phyloP scores from a whole-genome alignment of 2,329 filamentous ascomycete genomes.

The Cercospora sesami region DNA sequence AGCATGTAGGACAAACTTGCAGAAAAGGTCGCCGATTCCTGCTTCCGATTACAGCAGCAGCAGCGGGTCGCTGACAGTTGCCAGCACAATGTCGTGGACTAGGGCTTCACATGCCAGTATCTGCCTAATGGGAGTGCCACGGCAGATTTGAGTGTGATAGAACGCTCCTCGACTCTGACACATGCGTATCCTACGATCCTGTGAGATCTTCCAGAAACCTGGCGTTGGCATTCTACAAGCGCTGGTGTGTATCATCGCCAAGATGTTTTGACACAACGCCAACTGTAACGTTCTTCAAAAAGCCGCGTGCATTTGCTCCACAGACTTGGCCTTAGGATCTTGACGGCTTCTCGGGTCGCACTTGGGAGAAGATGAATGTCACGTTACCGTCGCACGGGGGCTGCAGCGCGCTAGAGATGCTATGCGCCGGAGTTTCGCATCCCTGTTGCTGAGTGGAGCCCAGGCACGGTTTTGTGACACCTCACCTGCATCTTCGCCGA shows the following conservation, averaged over 20 bases:
- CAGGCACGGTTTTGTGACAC: conserved; percentile 15
- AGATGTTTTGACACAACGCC: conserved; percentile 2
- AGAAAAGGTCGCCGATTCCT: background rate
- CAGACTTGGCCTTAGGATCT: conserved; percentile 6
- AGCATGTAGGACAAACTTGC: background rate
- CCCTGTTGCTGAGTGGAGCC: conserved; percentile 4
- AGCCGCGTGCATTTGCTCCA: conserved; percentile 8
- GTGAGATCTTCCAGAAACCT: conserved; percentile 3
- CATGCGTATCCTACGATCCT: conserved; percentile 1
- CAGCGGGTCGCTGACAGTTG: background rate
- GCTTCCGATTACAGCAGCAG: conserved; percentile 3
- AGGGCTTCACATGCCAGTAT: background rate
- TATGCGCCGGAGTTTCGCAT: conserved; percentile 11
- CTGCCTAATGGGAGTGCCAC: background rate
- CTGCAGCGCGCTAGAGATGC: conserved; percentile 11
- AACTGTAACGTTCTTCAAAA: conserved; percentile 7
- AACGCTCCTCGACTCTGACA: background rate
- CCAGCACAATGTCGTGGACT: background rate
- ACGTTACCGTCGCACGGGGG: conserved; percentile 7
- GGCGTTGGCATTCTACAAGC: background rate
- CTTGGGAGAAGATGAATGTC: conserved; percentile 5
- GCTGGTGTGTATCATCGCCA: background rate
- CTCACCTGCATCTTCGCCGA: conserved; percentile 9
- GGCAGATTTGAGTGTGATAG: conserved; percentile 2
- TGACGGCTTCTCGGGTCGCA: conserved; percentile 1